Evolutionary conservation across 352 stramenopile species (phyloP).

Genomic region (Bremia lactucae): DNA sequence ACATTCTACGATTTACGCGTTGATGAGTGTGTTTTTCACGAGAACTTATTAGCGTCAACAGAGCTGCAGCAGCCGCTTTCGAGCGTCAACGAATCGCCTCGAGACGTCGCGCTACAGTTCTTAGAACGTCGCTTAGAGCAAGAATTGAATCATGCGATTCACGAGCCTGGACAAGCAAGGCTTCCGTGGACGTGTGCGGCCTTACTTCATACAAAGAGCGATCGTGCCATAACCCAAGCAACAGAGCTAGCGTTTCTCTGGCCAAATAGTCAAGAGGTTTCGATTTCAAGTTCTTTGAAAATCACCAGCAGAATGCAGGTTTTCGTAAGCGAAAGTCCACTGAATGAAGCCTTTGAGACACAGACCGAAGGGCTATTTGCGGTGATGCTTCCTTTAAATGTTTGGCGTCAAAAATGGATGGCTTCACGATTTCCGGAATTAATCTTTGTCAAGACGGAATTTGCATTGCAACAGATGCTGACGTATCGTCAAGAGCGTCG

Average conservation of each 20-base stretch:
- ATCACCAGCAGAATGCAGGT: conserved; percentile 40
- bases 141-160: conserved; percentile 19
- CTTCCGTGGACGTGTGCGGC: conserved; percentile 53
- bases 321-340: conserved; percentile 18
- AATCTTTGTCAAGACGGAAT: conserved; percentile 55
- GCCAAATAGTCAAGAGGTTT: conserved; percentile 41
- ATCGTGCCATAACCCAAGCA: conserved; percentile 19
- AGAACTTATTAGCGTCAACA: conserved; percentile 30
- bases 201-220: conserved; percentile 29
- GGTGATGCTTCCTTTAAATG: conserved; percentile 21
- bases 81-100: conserved; percentile 7
- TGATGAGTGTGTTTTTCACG: conserved; percentile 56
- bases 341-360: conserved; percentile 7
- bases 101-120: conserved; percentile 26
- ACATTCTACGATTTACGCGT: conserved; percentile 41
- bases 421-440: conserved; percentile 39
- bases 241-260: conserved; percentile 42
- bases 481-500: conserved; percentile 40
- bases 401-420: conserved; percentile 29
- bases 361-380: conserved; percentile 24
- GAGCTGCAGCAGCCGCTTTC: conserved; percentile 16
- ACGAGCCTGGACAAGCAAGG: conserved; percentile 25
- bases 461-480: conserved; percentile 41
- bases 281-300: conserved; percentile 11
- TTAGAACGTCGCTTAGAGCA: conserved; percentile 61